These are phyloP conservation scores for Saturnispora sanitii DNA, from an alignment of 805 yeast species.

Conservation along the genomic window DNA sequence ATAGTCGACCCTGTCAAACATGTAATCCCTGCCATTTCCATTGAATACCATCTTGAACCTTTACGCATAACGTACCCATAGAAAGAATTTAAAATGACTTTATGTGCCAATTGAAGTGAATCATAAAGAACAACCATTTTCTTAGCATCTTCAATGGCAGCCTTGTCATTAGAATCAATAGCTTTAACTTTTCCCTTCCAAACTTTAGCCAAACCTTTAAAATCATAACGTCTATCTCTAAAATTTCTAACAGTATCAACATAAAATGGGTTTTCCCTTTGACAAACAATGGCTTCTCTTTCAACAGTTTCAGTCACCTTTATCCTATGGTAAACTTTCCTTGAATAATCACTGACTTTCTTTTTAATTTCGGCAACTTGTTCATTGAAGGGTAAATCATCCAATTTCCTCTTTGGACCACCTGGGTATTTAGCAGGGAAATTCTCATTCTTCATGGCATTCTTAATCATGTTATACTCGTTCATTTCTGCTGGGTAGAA, in stretches of 20 bases:
- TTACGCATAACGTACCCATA: constrained; percentile 99
- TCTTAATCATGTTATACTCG: constrained; percentile 82
- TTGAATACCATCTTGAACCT: constrained; percentile 98
- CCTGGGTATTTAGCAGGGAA: constrained; percentile 56
- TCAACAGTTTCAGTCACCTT: constrained; percentile 77
- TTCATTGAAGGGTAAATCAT: constrained; percentile 65
- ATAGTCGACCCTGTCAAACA: constrained; percentile 97
- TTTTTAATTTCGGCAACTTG: constrained; percentile 70
- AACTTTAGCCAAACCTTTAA: constrained; percentile 83
- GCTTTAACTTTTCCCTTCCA: constrained; percentile 79
- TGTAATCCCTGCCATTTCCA: constrained; percentile 99
- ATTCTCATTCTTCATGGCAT: constrained; percentile 69
- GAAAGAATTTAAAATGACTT: constrained; percentile 90
- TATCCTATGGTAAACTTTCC: constrained; percentile 73
- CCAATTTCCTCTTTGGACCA: constrained; percentile 54
- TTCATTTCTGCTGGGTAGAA: constrained; percentile 83
- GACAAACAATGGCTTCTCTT: constrained; percentile 91
- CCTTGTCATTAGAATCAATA: constrained; percentile 43
- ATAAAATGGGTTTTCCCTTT: constrained; percentile 94
- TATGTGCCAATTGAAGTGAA: constrained; percentile 92
- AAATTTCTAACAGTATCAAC: constrained; percentile 89
- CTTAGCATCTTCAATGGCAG: constrained; percentile 75
- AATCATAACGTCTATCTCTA: constrained; percentile 93
- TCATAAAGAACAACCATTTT: constrained; percentile 92
- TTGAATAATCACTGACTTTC: constrained; percentile 72